Evolutionary conservation across 495 filamentous ascomycete genomes (phyloP).

Genomic region (Trichoderma orchidacearum): DNA sequence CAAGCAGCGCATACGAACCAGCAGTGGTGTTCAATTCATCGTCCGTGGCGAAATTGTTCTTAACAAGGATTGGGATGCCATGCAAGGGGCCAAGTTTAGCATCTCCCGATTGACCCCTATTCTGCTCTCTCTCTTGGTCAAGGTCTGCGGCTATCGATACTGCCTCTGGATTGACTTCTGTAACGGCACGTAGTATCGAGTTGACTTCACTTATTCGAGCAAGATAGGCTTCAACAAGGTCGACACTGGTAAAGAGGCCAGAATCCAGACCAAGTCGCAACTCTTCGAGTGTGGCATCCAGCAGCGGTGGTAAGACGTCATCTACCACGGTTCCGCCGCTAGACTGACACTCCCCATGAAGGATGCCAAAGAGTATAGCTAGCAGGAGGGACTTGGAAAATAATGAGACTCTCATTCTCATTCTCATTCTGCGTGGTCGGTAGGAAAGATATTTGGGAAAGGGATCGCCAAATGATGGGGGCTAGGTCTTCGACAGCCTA

Average conservation of each 20-base stretch:
- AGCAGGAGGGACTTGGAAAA: too few species aligned
- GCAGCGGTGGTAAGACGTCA: neutral
- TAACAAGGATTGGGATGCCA: slow-evolving; percentile 21
- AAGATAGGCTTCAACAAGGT: slow-evolving; percentile 39
- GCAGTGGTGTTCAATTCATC: slow-evolving; percentile 18
- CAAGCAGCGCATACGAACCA: slow-evolving; percentile 38
- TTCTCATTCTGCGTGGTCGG: too few species aligned
- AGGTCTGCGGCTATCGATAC: slow-evolving; percentile 17
- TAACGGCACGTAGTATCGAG: slow-evolving; percentile 19
- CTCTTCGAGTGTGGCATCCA: slow-evolving; percentile 34
- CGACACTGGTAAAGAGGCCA: slow-evolving; percentile 43
- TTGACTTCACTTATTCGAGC: slow-evolving; percentile 28
- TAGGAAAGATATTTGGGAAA: too few species aligned
- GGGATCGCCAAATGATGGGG: too few species aligned
- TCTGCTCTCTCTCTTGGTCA: slow-evolving; percentile 12
- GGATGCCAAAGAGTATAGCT: too few species aligned
- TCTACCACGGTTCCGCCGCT: neutral
- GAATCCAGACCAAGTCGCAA: slow-evolving; percentile 31
- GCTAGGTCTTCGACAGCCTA: too few species aligned
- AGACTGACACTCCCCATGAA: neutral
- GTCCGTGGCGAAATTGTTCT: slow-evolving; percentile 22
- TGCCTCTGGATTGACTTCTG: slow-evolving; percentile 33
- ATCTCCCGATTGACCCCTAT: neutral
- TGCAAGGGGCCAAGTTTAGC: slow-evolving; percentile 12
- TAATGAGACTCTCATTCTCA: too few species aligned